These are phyloP conservation scores for Pisolithus microcarpus DNA, from an alignment of 768 basidiomycete species.

Conservation along the genomic window DNA sequence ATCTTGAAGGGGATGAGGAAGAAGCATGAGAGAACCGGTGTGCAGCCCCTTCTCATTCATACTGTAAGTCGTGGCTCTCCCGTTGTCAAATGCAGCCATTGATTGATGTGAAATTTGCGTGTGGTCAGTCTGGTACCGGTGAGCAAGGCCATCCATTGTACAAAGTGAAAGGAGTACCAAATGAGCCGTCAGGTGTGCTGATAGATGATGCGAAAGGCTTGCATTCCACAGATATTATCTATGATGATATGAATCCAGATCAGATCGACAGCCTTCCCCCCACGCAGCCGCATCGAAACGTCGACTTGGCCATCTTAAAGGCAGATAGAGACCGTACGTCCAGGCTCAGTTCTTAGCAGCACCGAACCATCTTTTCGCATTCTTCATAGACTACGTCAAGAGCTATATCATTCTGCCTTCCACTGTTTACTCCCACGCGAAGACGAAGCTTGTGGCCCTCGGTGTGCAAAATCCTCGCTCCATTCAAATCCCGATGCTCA, in stretches of 20 bases:
- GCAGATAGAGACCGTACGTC: slow-evolving; percentile 43
- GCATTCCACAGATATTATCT: slow-evolving; percentile 31
- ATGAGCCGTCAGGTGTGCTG: slow-evolving; percentile 29
- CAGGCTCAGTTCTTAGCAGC: neutral
- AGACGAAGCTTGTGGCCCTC: slow-evolving; percentile 10
- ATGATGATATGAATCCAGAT: slow-evolving; percentile 41
- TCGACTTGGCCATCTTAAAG: slow-evolving; percentile 39
- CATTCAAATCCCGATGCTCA: slow-evolving; percentile 21
- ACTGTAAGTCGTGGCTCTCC: slow-evolving; percentile 38
- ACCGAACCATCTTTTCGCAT: neutral
- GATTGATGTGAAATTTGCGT: neutral
- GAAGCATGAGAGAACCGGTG: slow-evolving; percentile 35
- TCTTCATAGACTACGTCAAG: slow-evolving; percentile 35
- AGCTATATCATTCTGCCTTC: slow-evolving; percentile 44
- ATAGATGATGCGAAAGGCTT: slow-evolving; percentile 41
- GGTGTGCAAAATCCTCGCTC: slow-evolving; percentile 18
- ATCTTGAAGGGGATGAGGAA: slow-evolving; percentile 49
- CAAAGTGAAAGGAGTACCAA: neutral
- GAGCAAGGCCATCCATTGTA: neutral
- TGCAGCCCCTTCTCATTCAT: slow-evolving; percentile 47
- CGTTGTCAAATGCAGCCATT: neutral
- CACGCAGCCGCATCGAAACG: slow-evolving; percentile 41
- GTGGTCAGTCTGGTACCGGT: slow-evolving; percentile 45
- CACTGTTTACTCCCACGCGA: slow-evolving; percentile 19
- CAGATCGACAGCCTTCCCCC: slow-evolving; percentile 41